A percentile compares a stretch with the other conserved stretches of the same genome.
Conservation (phyloP, 2,329 filamentous ascomycete species). For the Pyricularia sp. region DNA sequence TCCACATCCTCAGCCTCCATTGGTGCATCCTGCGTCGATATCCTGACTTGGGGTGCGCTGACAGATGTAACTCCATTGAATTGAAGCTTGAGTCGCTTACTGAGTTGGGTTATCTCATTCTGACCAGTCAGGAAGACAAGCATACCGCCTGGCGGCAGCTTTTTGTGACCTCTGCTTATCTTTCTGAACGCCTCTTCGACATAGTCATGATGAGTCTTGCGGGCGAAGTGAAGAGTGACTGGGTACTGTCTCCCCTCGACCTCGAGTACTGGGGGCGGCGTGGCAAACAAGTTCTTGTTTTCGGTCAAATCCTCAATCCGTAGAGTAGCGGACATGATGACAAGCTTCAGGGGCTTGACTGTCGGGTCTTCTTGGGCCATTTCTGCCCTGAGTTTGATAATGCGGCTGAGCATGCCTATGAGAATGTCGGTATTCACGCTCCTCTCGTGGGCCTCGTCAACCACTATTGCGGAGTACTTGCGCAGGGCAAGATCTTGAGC, state of each 20-base stretch:
- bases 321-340: constrained; percentile 97
- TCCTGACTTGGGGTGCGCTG: constrained; percentile 58
- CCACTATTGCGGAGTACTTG: constrained; percentile 89
- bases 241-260: constrained; percentile 87
- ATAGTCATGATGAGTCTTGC: constrained; percentile 77
- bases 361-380: constrained; percentile 63
- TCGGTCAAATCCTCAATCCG: constrained; percentile 83
- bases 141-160: constrained; percentile 83
- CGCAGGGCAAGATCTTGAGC: constrained; percentile 77
- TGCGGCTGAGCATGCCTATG: constrained; percentile 93
- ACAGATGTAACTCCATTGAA: constrained; percentile 49
- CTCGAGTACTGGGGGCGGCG: constrained; percentile 73
- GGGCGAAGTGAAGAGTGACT: constrained; percentile 82
- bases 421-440: constrained; percentile 97
- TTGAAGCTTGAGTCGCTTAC: constrained; percentile 64
- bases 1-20: constrained; percentile 83
- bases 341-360: constrained; percentile 73
- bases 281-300: constrained; percentile 70
- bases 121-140: constrained; percentile 92
- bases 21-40: constrained; percentile 68
- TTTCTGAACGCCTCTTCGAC: constrained; percentile 85
- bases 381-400: constrained; percentile 73
- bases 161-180: constrained; percentile 76
- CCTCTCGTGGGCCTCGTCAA: constrained; percentile 94
- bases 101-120: constrained; percentile 80